Conservation (phyloP, 2,329 filamentous ascomycete genomes). For the Coccinonectria pachysandricola region DNA sequence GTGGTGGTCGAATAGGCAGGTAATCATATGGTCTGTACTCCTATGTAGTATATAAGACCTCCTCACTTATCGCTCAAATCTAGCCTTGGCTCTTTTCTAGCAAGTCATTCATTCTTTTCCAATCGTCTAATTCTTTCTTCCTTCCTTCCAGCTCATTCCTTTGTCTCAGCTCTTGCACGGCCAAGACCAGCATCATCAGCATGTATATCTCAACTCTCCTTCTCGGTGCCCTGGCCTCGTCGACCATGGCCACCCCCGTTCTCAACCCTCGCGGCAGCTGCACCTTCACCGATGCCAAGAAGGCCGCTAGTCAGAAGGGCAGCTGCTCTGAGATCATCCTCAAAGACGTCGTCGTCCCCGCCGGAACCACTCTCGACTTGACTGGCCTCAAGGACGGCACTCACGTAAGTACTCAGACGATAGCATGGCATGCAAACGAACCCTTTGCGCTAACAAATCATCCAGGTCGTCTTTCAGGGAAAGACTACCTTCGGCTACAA, state of each 20-base stretch:
- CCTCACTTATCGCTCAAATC: no score
- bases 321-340: constrained; percentile 44
- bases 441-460: not conserved
- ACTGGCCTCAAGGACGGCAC: constrained; percentile 41
- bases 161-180: no score
- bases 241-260: constrained; percentile 12
- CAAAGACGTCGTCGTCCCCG: constrained; percentile 43
- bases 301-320: constrained; percentile 37
- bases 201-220: constrained; percentile 13
- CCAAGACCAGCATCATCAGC: no score
- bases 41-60: no score
- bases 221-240: constrained; percentile 20
- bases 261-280: constrained; percentile 26
- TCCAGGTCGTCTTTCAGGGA: constrained; percentile 47
- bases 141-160: no score
- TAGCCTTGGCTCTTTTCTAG: no score
- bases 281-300: constrained; percentile 42
- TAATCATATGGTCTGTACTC: no score
- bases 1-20: no score
- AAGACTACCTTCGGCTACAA: constrained; percentile 57
- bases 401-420: constrained; percentile 17
- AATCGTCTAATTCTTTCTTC: no score
- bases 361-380: constrained; percentile 48
- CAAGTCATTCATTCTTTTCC: no score
- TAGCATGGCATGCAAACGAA: not conserved